Conservation (phyloP, 371 early-diverging fungal genomes). For the Mucor saturninus region DNA sequence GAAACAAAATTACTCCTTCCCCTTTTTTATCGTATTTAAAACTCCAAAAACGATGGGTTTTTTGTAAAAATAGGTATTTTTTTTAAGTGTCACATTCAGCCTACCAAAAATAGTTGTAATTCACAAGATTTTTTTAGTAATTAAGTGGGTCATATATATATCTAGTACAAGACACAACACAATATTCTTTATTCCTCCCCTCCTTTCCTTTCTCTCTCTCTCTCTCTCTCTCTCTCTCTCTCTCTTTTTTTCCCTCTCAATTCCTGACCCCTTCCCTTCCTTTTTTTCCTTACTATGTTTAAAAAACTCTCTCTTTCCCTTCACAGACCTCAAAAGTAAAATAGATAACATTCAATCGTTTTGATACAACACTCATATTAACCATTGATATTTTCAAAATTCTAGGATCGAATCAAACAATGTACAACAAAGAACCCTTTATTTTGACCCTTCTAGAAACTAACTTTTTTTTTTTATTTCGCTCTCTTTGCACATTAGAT, state of each 20-base stretch:
- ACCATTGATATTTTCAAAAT: neutral
- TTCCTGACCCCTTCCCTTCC: slow-evolving; percentile 8
- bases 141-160: neutral
- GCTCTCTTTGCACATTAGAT: neutral
- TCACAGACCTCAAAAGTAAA: slow-evolving; percentile 24
- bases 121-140: slow-evolving; percentile 14
- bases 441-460: neutral
- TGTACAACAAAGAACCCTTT: neutral
- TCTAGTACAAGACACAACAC: neutral
- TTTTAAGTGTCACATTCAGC: slow-evolving; percentile 13
- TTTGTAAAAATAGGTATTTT: neutral
- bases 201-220: neutral
- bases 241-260: neutral
- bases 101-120: slow-evolving; percentile 20
- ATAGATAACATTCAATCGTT: neutral
- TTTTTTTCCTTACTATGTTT: slow-evolving; percentile 23
- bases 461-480: neutral
- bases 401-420: slow-evolving; percentile 12
- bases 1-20: neutral
- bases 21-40: neutral
- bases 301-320: slow-evolving; percentile 27
- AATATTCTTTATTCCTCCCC: neutral
- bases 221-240: neutral
- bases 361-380: neutral
- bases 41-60: slow-evolving; percentile 5